Percentiles rank a stretch among this genome's conserved stretches.
These are phyloP conservation scores for Apiospora phragmitis DNA, from an alignment of 2,329 filamentous ascomycete species.

Conservation along the genomic window DNA sequence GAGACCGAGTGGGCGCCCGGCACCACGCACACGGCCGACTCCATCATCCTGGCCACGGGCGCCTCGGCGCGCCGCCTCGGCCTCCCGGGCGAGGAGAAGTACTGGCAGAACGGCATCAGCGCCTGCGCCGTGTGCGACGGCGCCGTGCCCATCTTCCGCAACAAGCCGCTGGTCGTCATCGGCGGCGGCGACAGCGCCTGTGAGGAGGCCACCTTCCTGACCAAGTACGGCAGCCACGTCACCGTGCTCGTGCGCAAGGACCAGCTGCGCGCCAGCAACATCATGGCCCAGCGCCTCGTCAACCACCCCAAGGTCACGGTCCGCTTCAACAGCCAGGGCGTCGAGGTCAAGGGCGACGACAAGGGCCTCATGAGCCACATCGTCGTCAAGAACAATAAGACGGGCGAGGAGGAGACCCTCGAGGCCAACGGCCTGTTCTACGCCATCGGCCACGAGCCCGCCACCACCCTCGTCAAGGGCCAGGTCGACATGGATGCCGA, in stretches of 20 bases:
- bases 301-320: slow-evolving; percentile 89
- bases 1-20: slow-evolving; percentile 87
- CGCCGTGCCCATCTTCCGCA: slow-evolving; percentile 93
- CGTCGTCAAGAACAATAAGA: slow-evolving; percentile 76
- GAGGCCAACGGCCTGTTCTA: slow-evolving; percentile 95
- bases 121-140: slow-evolving; percentile 98
- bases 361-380: slow-evolving; percentile 88
- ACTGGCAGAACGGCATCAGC: slow-evolving; percentile 96
- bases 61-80: slow-evolving; percentile 84
- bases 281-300: slow-evolving; percentile 86
- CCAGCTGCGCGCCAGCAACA: slow-evolving; percentile 81
- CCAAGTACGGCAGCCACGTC: slow-evolving; percentile 95
- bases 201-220: slow-evolving; percentile 95
- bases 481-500: slow-evolving; percentile 88
- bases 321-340: slow-evolving; percentile 77
- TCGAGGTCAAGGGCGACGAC: slow-evolving; percentile 81
- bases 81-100: slow-evolving; percentile 86
- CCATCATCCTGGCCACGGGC: slow-evolving; percentile 92
- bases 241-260: slow-evolving; percentile 90
- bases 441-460: slow-evolving; percentile 94
- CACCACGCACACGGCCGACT: slow-evolving; percentile 83
- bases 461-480: slow-evolving; percentile 85
- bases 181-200: slow-evolving; percentile 96
- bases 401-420: slow-evolving; percentile 77
- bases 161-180: slow-evolving; percentile 94